These are phyloP conservation scores for Pleurotus giganteus DNA, from an alignment of 768 basidiomycete genomes.

Conservation along the genomic window DNA sequence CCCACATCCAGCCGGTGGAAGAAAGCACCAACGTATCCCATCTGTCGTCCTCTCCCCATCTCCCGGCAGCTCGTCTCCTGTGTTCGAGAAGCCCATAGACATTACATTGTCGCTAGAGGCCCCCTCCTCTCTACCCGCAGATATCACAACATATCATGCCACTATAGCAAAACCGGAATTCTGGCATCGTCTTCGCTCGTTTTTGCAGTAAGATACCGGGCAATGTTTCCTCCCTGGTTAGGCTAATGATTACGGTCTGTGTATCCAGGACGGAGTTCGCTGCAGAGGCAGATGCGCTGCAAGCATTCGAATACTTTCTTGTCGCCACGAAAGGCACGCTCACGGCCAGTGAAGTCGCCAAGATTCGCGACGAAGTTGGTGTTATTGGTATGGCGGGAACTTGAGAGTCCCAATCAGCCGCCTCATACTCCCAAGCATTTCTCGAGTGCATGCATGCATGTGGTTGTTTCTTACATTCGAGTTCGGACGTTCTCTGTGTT, in stretches of 20 bases:
- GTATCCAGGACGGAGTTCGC: slow-evolving; percentile 56
- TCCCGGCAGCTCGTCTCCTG: slow-evolving; percentile 45
- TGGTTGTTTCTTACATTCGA: no score
- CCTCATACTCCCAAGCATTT: not conserved
- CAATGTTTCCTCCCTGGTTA: not conserved
- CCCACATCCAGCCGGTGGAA: slow-evolving; percentile 26
- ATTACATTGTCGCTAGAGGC: slow-evolving; percentile 71
- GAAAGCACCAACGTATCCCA: slow-evolving; percentile 65
- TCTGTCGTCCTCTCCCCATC: slow-evolving; percentile 79
- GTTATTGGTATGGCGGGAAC: slow-evolving; percentile 87
- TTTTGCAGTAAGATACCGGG: slow-evolving; percentile 48
- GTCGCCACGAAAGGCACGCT: slow-evolving; percentile 77
- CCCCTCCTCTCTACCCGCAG: slow-evolving; percentile 36
- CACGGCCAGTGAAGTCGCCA: slow-evolving; percentile 85
- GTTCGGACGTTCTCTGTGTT: no score
- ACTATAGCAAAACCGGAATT: slow-evolving; percentile 77
- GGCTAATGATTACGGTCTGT: no score
- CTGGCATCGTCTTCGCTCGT: slow-evolving; percentile 68
- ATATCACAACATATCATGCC: slow-evolving; percentile 56
- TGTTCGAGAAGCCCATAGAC: slow-evolving; percentile 47
- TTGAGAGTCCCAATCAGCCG: no score
- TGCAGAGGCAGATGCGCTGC: slow-evolving; percentile 59
- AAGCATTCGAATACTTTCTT: slow-evolving; percentile 87
- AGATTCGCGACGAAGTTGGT: slow-evolving; percentile 86
- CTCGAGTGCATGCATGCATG: not conserved